A percentile compares a stretch with the other conserved stretches of the same genome.
Evolutionary conservation across 164 flowering plant genomes (phyloP).

Genomic region (Chloranthus sessilifolius): DNA sequence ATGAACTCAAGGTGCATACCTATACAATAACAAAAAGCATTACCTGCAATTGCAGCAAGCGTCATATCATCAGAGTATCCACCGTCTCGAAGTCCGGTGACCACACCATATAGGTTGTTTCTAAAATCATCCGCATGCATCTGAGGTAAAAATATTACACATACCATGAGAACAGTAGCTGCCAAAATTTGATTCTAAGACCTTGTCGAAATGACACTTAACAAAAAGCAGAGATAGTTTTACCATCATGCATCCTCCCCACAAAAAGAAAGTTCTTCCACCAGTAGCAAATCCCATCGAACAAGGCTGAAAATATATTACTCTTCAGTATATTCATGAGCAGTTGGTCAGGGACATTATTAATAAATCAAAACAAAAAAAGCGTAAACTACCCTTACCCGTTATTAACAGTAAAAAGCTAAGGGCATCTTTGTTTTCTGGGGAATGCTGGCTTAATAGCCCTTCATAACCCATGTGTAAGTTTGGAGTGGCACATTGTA

Average conservation of each 20-base stretch:
- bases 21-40: not conserved
- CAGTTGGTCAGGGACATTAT: not conserved
- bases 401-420: not conserved
- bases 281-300: slow-evolving; percentile 99
- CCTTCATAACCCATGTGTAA: no score
- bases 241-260: slow-evolving; percentile 99
- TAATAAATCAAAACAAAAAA: not conserved
- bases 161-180: not conserved
- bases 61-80: slow-evolving; percentile 99
- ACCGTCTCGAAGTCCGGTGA: slow-evolving; percentile 76
- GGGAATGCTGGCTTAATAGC: not conserved
- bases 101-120: slow-evolving; percentile 66
- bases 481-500: no score
- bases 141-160: slow-evolving; percentile 27
- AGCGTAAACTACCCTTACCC: not conserved
- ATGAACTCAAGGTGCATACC: not conserved
- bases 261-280: slow-evolving; percentile 88
- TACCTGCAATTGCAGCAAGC: slow-evolving; percentile 94
- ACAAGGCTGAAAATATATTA: slow-evolving; percentile 67
- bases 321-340: not conserved
- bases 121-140: slow-evolving; percentile 99
- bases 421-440: not conserved
- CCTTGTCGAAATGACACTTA: not conserved
- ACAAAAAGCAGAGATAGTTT: slow-evolving; percentile 16
- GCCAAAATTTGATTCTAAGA: not conserved